Evolutionary conservation across 73 alveolate genomes (phyloP).

Genomic region (Paramecium sonneborni): DNA sequence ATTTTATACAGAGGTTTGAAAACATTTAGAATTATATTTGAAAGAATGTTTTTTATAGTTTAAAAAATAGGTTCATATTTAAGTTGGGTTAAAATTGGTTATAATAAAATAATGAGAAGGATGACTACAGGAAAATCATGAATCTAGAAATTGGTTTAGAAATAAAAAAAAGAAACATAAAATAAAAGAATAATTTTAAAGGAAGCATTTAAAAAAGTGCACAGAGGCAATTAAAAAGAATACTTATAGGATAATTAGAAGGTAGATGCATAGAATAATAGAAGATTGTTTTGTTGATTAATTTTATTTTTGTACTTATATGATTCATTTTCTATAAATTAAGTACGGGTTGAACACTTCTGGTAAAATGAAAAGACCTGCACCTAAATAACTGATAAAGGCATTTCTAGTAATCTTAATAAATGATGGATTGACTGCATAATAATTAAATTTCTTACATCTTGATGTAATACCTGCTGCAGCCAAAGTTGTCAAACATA

Average conservation of each 20-base stretch:
- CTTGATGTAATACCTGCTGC: conserved; percentile 19
- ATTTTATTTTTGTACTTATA: not conserved
- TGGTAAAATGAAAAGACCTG: conserved; percentile 33
- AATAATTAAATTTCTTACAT: not conserved
- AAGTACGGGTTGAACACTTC: conserved; percentile 56
- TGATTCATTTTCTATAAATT: not conserved
- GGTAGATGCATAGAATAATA: not conserved
- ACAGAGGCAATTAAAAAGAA: no score
- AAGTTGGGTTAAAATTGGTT: no score
- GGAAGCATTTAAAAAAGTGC: no score
- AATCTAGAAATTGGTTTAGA: no score
- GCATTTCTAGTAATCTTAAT: not conserved
- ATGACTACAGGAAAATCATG: no score
- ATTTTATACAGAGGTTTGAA: no score
- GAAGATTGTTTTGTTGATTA: not conserved
- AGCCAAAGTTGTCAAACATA: not conserved
- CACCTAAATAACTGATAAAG: not conserved
- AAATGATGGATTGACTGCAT: conserved; percentile 33
- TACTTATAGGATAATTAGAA: no score
- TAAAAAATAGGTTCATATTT: no score
- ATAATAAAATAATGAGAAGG: no score
- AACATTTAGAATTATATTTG: no score
- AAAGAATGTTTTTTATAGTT: no score
- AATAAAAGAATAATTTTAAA: not conserved
- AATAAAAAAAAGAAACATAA: no score